These are phyloP conservation scores for Globisporangium cystogenes DNA, from an alignment of 352 stramenopile genomes.

Conservation along the genomic window DNA sequence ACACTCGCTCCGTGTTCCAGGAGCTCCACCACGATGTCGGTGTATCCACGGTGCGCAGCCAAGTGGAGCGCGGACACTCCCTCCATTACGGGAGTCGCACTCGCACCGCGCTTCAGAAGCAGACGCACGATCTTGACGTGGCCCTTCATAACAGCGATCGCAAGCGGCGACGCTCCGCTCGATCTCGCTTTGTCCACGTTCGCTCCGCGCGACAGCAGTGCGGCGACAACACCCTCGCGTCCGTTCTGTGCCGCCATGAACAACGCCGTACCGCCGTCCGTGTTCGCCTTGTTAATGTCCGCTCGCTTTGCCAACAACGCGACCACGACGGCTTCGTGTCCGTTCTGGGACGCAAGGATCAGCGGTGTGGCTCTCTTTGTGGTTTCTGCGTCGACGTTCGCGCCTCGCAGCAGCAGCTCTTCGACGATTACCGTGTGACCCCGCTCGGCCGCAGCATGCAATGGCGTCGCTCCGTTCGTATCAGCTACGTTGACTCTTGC, in stretches of 20 bases:
- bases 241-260: too few species aligned
- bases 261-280: too few species aligned
- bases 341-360: too few species aligned
- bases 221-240: background rate
- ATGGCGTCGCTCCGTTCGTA: background rate
- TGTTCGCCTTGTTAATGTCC: too few species aligned
- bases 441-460: background rate
- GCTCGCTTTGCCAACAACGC: too few species aligned
- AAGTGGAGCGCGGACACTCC: background rate
- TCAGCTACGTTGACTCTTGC: background rate
- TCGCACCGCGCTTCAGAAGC: too few species aligned
- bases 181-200: background rate
- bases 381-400: background rate
- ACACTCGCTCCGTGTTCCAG: background rate
- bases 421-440: background rate
- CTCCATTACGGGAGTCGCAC: background rate
- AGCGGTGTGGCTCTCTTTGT: too few species aligned
- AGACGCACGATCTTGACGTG: conserved; percentile 4
- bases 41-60: background rate
- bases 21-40: background rate
- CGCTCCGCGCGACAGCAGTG: background rate
- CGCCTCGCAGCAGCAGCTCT: background rate
- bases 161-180: too few species aligned
- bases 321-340: too few species aligned
- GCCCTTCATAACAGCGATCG: background rate